Conservation (phyloP, 176 grass and related monocot species). For the Musa itinerans region DNA sequence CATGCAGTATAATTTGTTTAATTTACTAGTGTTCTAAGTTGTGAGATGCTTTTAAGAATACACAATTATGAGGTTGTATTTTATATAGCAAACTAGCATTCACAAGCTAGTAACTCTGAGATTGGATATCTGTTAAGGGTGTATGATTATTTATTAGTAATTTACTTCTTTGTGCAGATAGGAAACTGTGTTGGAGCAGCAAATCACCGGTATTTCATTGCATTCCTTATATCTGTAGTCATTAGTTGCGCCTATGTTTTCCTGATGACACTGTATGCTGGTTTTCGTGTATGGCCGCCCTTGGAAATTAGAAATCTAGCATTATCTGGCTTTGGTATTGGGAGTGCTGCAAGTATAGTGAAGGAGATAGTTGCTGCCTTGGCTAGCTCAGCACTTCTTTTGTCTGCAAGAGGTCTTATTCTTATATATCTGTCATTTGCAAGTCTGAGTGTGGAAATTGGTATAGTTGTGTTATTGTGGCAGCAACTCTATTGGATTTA, state of each 20-base stretch:
- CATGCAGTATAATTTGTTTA: background rate
- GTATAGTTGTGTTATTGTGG: slow-evolving; percentile 65
- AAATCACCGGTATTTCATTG: slow-evolving; percentile 71
- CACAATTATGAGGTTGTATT: too few species aligned
- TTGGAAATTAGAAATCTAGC: slow-evolving; percentile 34
- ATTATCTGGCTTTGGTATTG: slow-evolving; percentile 24
- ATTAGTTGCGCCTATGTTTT: slow-evolving; percentile 66
- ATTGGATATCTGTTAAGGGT: background rate
- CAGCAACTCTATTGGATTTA: slow-evolving; percentile 93
- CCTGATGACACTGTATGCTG: slow-evolving; percentile 56
- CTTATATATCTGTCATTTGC: slow-evolving; percentile 86
- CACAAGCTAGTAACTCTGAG: too few species aligned
- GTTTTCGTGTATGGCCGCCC: slow-evolving; percentile 67
- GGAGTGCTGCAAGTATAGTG: slow-evolving; percentile 28
- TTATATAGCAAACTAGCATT: too few species aligned
- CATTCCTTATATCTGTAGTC: slow-evolving; percentile 79
- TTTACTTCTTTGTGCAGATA: slow-evolving; percentile 62
- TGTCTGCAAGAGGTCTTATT: slow-evolving; percentile 83
- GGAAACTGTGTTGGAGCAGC: slow-evolving; percentile 83
- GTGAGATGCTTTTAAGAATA: background rate
- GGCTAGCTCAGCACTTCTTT: slow-evolving; percentile 49
- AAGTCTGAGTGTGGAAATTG: slow-evolving; percentile 70
- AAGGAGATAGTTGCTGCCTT: slow-evolving; percentile 42
- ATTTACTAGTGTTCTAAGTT: background rate
- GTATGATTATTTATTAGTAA: slow-evolving; percentile 7